Evolutionary conservation across 1,284 basidiomycete genomes (phyloP), one percentile per base, ranked within the genome.

Genomic region (Marasmius sp.): DNA sequence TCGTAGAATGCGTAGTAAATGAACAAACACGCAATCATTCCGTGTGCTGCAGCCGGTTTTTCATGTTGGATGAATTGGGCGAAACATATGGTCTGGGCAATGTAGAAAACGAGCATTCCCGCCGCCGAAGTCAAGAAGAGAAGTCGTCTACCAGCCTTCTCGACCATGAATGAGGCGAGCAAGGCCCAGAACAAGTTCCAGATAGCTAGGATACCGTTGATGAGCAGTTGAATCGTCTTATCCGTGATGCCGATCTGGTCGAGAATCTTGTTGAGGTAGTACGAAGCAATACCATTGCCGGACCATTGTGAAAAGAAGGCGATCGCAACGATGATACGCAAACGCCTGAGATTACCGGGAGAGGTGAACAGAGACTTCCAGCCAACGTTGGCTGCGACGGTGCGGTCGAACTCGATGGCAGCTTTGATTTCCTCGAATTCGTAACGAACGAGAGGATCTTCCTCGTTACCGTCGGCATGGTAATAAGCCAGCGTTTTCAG

Each of bases 361-460:
- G 81, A 87, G 33, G 74, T 67, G 68, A 88, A 69, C 64, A 91
- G 81, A 0, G 85, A 77, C 67, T 78, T 82, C 85, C 85, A 91
- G 56, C 86, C 86, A 34, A 87, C 74, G 61, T 84, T 85, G 58
- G 77, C 70, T n/a, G 81, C 78, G 50, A 85, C 82, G n/a, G 72
- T 77, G 56, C 81, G 79, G 68, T 91, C 89, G 62, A 87, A 79
- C 6, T 85, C 81, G 58, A 91, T 81, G 33, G 88, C 86, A n/a
- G 86, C 79, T 75, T 85, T 89, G 77, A 93, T 93, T 76, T 92
- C 91, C 65, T 87, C 79, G 67, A 84, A 89, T 71, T 93, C 91
- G 67, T 87, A 88, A 62, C 83, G 77, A 37, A 93, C 87, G 27
- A 93, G 82, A 3, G 86, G 83, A 71, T 92, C 88, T 18, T 86